phyloP scores from a whole-genome alignment of 345 rosid species.

The Aethionema arabicum region DNA sequence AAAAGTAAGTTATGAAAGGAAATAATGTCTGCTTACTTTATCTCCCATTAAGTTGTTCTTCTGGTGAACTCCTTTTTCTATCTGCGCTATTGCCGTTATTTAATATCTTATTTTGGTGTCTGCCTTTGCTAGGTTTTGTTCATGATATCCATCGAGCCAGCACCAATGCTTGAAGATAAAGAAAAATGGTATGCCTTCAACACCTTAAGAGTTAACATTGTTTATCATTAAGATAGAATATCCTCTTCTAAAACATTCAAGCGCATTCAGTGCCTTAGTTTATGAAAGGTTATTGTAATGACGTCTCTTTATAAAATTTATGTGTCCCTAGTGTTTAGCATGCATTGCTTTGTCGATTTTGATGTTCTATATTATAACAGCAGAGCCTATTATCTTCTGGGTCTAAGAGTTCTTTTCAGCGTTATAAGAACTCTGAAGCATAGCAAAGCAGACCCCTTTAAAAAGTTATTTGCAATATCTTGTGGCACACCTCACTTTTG shows the following conservation, averaged over 20 bases:
- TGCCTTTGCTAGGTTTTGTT: slow-evolving; percentile 71
- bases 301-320: background rate
- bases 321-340: slow-evolving; percentile 1
- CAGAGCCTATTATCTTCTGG: background rate
- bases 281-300: slow-evolving; percentile 12
- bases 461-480: slow-evolving; percentile 14
- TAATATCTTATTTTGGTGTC: slow-evolving; percentile 32
- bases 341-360: slow-evolving; percentile 9
- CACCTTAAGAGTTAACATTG: slow-evolving; percentile 23
- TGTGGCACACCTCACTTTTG: slow-evolving; percentile 4
- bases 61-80: background rate
- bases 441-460: slow-evolving; percentile 7
- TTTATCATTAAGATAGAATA: slow-evolving; percentile 15
- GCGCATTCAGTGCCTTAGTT: slow-evolving; percentile 10
- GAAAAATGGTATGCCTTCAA: slow-evolving; percentile 81
- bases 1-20: slow-evolving; percentile 11
- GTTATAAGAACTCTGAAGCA: slow-evolving; percentile 14
- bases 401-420: background rate
- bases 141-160: slow-evolving; percentile 97
- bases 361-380: slow-evolving; percentile 12
- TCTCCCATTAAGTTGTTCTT: slow-evolving; percentile 11
- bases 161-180: slow-evolving; percentile 99
- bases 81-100: slow-evolving; percentile 15
- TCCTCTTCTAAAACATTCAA: background rate
- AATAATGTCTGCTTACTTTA: slow-evolving; percentile 17